A percentile compares a stretch with the other conserved stretches of the same genome.
phyloP scores from a whole-genome alignment of 2,329 filamentous ascomycete species.

The Fusarium albidum region DNA sequence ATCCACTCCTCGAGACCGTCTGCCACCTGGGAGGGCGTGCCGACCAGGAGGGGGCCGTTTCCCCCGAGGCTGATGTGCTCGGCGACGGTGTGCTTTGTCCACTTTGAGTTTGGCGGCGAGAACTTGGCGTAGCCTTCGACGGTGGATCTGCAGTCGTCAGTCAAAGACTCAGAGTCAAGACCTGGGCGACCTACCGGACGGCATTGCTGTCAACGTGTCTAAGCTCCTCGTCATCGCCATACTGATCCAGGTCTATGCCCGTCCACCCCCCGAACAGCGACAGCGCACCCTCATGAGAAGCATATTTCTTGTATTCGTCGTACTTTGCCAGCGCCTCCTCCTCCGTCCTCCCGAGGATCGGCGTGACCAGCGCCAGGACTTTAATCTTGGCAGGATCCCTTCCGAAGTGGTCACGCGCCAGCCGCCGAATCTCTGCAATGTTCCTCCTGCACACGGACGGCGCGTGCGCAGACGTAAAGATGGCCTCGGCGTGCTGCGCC shows the following conservation, averaged over 20 bases:
- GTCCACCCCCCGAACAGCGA: conserved; percentile 80
- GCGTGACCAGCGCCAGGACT: conserved; percentile 71
- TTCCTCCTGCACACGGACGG: conserved; percentile 68
- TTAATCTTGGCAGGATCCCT: conserved; percentile 70
- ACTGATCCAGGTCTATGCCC: conserved; percentile 62
- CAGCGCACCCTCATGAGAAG: conserved; percentile 68
- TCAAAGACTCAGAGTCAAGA: too few species aligned
- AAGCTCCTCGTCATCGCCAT: conserved; percentile 71
- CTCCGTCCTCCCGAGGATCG: conserved; percentile 70
- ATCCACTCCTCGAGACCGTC: conserved; percentile 75
- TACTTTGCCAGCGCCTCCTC: conserved; percentile 73
- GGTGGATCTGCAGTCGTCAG: too few species aligned
- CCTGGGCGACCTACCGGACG: conserved; percentile 51
- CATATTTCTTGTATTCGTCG: conserved; percentile 67
- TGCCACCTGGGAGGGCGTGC: conserved; percentile 70
- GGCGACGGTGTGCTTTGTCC: conserved; percentile 76
- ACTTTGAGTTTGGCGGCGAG: conserved; percentile 68
- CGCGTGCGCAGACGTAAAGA: conserved; percentile 73
- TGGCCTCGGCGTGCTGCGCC: conserved; percentile 74
- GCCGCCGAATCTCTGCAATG: conserved; percentile 68
- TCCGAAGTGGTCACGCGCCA: conserved; percentile 61
- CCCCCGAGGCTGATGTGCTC: conserved; percentile 74
- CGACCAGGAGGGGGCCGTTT: conserved; percentile 70
- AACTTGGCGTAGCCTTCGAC: conserved; percentile 65
- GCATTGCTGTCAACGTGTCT: conserved; percentile 69